Conservation (phyloP, 495 filamentous ascomycete species). For the Geoglossum glabrum region DNA sequence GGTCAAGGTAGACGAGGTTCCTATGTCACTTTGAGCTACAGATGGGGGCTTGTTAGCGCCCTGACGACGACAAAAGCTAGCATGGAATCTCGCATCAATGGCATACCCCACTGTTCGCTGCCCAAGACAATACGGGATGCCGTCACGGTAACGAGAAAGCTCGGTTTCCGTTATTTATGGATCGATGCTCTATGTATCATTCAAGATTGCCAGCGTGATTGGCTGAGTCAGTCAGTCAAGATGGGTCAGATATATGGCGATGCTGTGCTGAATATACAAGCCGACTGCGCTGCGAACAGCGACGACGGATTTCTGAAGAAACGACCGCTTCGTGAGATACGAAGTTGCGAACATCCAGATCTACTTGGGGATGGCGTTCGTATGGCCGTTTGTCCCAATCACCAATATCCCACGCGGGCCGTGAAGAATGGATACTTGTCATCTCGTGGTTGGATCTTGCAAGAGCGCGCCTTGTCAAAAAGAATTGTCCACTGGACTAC, state of each 20-base stretch:
- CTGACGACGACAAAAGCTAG: neutral
- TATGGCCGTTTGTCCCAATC: neutral
- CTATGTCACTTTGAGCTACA: neutral
- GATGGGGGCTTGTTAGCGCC: neutral
- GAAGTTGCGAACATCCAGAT: neutral
- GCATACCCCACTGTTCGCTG: neutral
- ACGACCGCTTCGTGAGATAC: neutral
- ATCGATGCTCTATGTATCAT: constrained; percentile 18
- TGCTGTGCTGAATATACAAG: constrained; percentile 8
- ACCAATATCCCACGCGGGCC: neutral
- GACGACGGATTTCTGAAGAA: constrained; percentile 3
- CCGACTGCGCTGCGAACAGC: neutral
- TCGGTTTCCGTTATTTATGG: constrained; percentile 15
- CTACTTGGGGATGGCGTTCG: neutral
- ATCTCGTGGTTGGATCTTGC: neutral
- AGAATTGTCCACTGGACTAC: neutral
- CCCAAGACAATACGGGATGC: constrained; percentile 5
- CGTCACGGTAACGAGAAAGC: constrained; percentile 1
- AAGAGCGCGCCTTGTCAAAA: neutral
- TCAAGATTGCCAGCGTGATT: constrained; percentile 11
- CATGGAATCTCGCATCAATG: neutral
- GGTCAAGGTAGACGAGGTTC: neutral
- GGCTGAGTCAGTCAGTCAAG: constrained; percentile 7
- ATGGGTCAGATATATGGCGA: constrained; percentile 13
- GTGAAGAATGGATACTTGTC: neutral